phyloP scores from a whole-genome alignment of 805 yeast genomes.

The Candida mattraensis region DNA sequence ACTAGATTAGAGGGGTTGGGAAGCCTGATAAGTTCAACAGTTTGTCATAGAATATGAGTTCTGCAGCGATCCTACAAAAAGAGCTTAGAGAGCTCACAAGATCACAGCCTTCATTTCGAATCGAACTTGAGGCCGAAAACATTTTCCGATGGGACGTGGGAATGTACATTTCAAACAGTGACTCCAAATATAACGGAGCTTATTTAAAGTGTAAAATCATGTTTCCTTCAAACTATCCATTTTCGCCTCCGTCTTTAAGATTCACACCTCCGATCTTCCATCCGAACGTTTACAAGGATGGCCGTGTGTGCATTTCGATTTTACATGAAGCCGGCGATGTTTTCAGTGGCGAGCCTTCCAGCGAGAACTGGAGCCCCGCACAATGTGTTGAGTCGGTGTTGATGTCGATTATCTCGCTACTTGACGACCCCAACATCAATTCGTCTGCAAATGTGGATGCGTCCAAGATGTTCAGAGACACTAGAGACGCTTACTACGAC shows the following conservation, averaged over 20 bases:
- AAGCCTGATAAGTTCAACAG: no score
- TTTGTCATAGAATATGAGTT: slow-evolving; percentile 28
- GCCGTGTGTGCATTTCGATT: slow-evolving; percentile 88
- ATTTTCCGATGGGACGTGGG: slow-evolving; percentile 79
- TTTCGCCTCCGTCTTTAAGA: slow-evolving; percentile 86
- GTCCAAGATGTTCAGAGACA: slow-evolving; percentile 83
- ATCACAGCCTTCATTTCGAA: slow-evolving; percentile 34
- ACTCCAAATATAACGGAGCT: slow-evolving; percentile 91
- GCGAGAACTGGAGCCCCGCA: slow-evolving; percentile 92
- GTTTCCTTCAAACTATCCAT: slow-evolving; percentile 90
- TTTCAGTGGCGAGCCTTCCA: slow-evolving; percentile 86
- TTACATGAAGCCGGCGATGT: slow-evolving; percentile 90
- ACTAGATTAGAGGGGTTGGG: no score
- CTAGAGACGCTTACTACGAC: slow-evolving; percentile 71
- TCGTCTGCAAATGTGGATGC: slow-evolving; percentile 98
- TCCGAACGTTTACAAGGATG: slow-evolving; percentile 94
- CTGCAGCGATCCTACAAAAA: slow-evolving; percentile 36
- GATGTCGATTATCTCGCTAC: slow-evolving; percentile 82
- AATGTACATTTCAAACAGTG: slow-evolving; percentile 86
- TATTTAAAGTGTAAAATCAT: slow-evolving; percentile 92
- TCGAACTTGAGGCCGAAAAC: slow-evolving; percentile 51
- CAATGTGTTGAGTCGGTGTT: slow-evolving; percentile 91
- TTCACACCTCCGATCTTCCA: slow-evolving; percentile 93
- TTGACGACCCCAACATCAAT: slow-evolving; percentile 90
- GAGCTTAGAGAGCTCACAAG: slow-evolving; percentile 32